Evolutionary conservation across 2,329 filamentous ascomycete species (phyloP), one percentile per base, ranked within the genome.

Genomic region (Macroventuria anomochaeta): DNA sequence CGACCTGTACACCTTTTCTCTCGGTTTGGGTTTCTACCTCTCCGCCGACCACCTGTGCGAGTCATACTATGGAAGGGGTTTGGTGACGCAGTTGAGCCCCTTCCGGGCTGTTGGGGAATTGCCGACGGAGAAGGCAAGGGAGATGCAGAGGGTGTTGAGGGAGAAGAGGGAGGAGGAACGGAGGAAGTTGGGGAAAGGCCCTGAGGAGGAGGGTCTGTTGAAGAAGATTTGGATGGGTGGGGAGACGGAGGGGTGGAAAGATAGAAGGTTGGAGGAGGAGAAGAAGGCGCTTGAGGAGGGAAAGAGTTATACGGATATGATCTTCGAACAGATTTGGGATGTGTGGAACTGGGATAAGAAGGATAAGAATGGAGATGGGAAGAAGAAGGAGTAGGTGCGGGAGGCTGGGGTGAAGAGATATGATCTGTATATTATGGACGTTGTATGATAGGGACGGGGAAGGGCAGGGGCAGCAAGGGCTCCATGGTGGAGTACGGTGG

Each of bases 1-100:
- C 42, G 85, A 87, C 65, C 64, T 83, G 46, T 86, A 85, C 73
- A 87, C 84, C 15, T 76, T 85, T 61, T 76, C 76, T 0, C 78
- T 87, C 7, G 71, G 77, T 34, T 70, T 77, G 23, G 77, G 78
- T 2, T 83, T 80, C 61, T 70, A 79, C 51, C 73, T 79, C 28
- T 80, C 79, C 7, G 79, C 79, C 8, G 79, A 82, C 64, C 78
- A 83, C 58, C 71, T 84, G 3, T 65, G 72, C 12, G 72, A 72
- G 32, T 72, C 78, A 41, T 72, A 74, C 43, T 77, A 71, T 23
- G 76, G 76, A 5, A 70, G 69, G 17, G 65, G 74, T 2, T 61
- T 78, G 4, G 53, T 75, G 26, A 64, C 70, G 33, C 69, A 75
- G n/a, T 33, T 76, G 7, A 46, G 48, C 4, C 60, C 51, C 28